These are phyloP conservation scores for Metschnikowia lachancei DNA, from an alignment of 805 yeast species.

Conservation along the genomic window DNA sequence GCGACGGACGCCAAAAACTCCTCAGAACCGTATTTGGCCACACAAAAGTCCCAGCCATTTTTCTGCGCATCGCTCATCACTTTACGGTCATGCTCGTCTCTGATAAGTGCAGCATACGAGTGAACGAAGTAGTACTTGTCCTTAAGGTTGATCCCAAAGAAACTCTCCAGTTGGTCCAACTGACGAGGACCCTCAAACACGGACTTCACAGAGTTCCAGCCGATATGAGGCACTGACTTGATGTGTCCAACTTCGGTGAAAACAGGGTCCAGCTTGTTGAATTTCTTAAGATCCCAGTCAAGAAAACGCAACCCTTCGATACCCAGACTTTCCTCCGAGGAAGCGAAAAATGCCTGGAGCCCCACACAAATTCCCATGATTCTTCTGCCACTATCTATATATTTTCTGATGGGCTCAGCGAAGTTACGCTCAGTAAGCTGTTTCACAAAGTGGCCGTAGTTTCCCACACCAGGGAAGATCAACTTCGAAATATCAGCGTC, in stretches of 20 bases:
- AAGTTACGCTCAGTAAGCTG: slow-evolving; percentile 62
- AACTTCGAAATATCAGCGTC: slow-evolving; percentile 51
- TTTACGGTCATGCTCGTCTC: slow-evolving; percentile 26
- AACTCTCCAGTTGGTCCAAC: slow-evolving; percentile 25
- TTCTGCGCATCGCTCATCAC: slow-evolving; percentile 27
- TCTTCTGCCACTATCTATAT: slow-evolving; percentile 75
- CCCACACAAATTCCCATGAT: slow-evolving; percentile 99
- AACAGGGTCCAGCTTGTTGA: slow-evolving; percentile 42
- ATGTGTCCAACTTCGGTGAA: slow-evolving; percentile 28
- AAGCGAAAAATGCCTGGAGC: slow-evolving; percentile 74
- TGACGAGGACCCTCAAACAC: slow-evolving; percentile 25
- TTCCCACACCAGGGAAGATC: slow-evolving; percentile 95
- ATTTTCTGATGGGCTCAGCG: slow-evolving; percentile 60
- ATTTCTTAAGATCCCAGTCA: slow-evolving; percentile 50
- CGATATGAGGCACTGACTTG: slow-evolving; percentile 94
- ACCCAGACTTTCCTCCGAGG: slow-evolving; percentile 72
- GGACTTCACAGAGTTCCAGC: slow-evolving; percentile 71
- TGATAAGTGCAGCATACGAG: slow-evolving; percentile 79
- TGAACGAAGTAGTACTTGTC: slow-evolving; percentile 92
- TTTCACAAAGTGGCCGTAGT: slow-evolving; percentile 88
- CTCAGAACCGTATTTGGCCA: slow-evolving; percentile 73
- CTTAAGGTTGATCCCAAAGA: slow-evolving; percentile 64
- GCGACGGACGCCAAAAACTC: slow-evolving; percentile 77
- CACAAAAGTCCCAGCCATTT: slow-evolving; percentile 71
- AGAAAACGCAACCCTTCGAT: slow-evolving; percentile 48